Conservation (phyloP, 495 filamentous ascomycete genomes). For the Gamarada debralockiae region DNA sequence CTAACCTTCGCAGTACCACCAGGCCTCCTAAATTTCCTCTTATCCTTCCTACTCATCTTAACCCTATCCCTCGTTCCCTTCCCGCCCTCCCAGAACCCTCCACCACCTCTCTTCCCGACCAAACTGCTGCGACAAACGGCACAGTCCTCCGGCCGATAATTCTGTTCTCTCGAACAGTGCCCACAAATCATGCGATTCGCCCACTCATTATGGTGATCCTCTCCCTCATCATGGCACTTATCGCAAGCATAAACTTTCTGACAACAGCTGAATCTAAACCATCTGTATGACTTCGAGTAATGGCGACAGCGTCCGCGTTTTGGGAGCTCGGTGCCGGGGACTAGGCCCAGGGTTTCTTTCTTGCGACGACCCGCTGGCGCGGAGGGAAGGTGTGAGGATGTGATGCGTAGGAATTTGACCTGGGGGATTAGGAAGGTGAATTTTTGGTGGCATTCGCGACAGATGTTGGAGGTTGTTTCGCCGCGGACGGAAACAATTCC, state of each 20-base stretch:
- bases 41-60: slow-evolving; percentile 71
- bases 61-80: slow-evolving; percentile 73
- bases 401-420: slow-evolving; percentile 74
- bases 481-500: slow-evolving; percentile 71
- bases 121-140: slow-evolving; percentile 70
- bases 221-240: slow-evolving; percentile 72
- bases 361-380: slow-evolving; percentile 46
- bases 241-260: slow-evolving; percentile 70
- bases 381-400: slow-evolving; percentile 41
- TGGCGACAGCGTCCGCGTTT: slow-evolving; percentile 71
- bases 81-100: slow-evolving; percentile 88
- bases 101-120: slow-evolving; percentile 51
- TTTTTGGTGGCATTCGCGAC: slow-evolving; percentile 76
- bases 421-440: slow-evolving; percentile 82
- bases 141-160: slow-evolving; percentile 77
- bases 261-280: slow-evolving; percentile 72
- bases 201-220: slow-evolving; percentile 76
- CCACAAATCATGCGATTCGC: slow-evolving; percentile 89
- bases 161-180: slow-evolving; percentile 79
- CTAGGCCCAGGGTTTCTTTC: slow-evolving; percentile 74
- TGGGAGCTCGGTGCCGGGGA: slow-evolving; percentile 75
- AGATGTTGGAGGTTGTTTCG: slow-evolving; percentile 72
- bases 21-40: slow-evolving; percentile 62
- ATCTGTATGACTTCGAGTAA: slow-evolving; percentile 76
- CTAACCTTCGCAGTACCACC: slow-evolving; percentile 11